Percentiles rank a stretch among this genome's conserved stretches.
These are phyloP conservation scores for Podila verticillata DNA, from an alignment of 192 early-diverging fungal species.

Conservation along the genomic window DNA sequence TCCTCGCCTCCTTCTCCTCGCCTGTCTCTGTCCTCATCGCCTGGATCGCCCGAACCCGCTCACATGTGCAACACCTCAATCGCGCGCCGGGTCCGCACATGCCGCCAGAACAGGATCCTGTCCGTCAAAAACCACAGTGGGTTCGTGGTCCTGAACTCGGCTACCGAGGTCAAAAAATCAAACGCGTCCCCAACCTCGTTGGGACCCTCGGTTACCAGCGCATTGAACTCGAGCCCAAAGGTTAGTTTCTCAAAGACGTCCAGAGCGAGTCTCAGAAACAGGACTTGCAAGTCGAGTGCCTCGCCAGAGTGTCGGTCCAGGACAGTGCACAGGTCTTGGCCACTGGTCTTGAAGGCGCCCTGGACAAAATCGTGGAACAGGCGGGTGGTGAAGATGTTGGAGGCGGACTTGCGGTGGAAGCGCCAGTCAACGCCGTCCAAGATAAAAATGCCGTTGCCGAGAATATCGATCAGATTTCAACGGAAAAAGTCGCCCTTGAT, in stretches of 20 bases:
- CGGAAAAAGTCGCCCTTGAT: neutral
- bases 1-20: neutral
- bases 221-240: neutral
- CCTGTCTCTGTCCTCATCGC: slow-evolving; percentile 4
- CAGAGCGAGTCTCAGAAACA: slow-evolving; percentile 49
- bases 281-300: slow-evolving; percentile 34
- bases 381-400: neutral
- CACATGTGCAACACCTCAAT: slow-evolving; percentile 18
- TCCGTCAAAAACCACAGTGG: slow-evolving; percentile 21
- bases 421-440: slow-evolving; percentile 57
- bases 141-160: slow-evolving; percentile 4
- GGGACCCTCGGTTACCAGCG: neutral
- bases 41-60: slow-evolving; percentile 3
- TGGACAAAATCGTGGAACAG: neutral
- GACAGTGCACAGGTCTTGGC: neutral
- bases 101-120: slow-evolving; percentile 2
- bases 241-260: slow-evolving; percentile 17
- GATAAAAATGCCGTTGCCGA: slow-evolving; percentile 62
- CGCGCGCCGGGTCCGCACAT: neutral
- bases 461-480: slow-evolving; percentile 15
- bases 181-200: slow-evolving; percentile 56
- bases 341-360: neutral
- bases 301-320: neutral
- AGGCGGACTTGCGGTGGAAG: slow-evolving; percentile 47
- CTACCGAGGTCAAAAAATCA: slow-evolving; percentile 48